Evolutionary conservation across 345 rosid species (phyloP).

Genomic region (Citrus sp.): DNA sequence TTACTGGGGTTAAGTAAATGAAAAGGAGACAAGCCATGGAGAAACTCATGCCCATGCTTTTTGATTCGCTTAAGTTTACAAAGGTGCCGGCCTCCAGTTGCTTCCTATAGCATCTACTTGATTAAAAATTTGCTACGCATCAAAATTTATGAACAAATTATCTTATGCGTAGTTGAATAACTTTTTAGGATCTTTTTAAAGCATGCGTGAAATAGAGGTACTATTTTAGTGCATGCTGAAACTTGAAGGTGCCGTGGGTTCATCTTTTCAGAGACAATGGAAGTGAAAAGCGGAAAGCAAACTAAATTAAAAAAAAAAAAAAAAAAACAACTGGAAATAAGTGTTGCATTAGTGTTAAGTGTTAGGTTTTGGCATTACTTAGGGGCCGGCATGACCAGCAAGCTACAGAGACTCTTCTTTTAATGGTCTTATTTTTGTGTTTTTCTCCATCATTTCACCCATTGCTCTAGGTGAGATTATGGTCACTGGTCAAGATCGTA

Average conservation of each 20-base stretch:
- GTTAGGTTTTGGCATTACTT: constrained; percentile 12
- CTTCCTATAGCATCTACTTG: neutral
- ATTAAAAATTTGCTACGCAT: neutral
- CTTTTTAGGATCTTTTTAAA: neutral
- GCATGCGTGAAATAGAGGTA: constrained; percentile 12
- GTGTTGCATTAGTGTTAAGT: neutral
- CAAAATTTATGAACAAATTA: neutral
- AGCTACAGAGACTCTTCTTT: constrained; percentile 17
- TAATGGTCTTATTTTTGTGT: neutral
- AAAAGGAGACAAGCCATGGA: neutral
- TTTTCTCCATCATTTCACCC: constrained; percentile 15
- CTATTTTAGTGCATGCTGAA: constrained; percentile 8
- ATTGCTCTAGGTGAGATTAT: neutral
- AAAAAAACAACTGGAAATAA: neutral
- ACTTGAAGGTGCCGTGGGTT: constrained; percentile 28
- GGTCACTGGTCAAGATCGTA: neutral
- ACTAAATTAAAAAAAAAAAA: neutral
- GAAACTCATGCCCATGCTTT: neutral
- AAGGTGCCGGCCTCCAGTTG: neutral
- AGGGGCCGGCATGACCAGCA: too few relatives aligned
- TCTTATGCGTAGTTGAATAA: neutral
- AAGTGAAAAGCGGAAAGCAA: neutral
- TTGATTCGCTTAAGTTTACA: too few relatives aligned
- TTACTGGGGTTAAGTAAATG: neutral
- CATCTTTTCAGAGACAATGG: constrained; percentile 31